phyloP scores from a whole-genome alignment of 805 yeast species.

The Metschnikowia koreensis region DNA sequence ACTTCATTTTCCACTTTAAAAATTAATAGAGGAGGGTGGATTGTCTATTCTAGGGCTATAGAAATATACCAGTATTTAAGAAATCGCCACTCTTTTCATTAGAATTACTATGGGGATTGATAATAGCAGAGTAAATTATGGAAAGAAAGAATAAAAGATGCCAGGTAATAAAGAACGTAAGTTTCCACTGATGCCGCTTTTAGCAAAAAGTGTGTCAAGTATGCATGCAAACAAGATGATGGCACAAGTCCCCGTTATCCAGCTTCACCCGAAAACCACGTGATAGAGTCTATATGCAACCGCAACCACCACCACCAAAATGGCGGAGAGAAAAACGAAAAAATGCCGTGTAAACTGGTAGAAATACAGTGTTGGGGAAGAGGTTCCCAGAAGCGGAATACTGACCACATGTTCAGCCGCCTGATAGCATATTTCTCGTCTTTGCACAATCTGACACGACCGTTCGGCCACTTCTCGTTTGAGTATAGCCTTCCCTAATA shows the following conservation, averaged over 20 bases:
- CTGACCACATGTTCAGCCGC: conserved; percentile 44
- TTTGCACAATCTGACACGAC: conserved; percentile 34
- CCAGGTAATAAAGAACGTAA: too few relatives aligned
- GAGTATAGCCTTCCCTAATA: conserved; percentile 41
- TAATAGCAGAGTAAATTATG: too few relatives aligned
- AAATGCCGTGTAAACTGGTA: conserved; percentile 25
- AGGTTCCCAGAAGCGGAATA: conserved; percentile 40
- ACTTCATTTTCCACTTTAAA: too few relatives aligned
- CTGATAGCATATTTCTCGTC: conserved; percentile 39
- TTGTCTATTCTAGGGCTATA: too few relatives aligned
- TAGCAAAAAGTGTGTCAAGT: too few relatives aligned
- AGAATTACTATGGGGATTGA: too few relatives aligned
- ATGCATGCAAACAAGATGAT: background rate
- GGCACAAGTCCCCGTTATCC: background rate
- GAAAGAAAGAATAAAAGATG: too few relatives aligned
- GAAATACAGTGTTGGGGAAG: conserved; percentile 21
- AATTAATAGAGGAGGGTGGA: too few relatives aligned
- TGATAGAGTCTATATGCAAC: conserved; percentile 30
- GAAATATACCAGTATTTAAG: too few relatives aligned
- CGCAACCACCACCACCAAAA: conserved; percentile 25
- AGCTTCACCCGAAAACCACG: conserved; percentile 14
- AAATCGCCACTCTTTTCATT: too few relatives aligned
- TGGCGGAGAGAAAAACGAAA: conserved; percentile 22
- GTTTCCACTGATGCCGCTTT: too few relatives aligned
- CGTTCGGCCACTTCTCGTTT: conserved; percentile 28